A percentile compares a stretch with the other conserved stretches of the same genome.
Conservation (phyloP, 2,329 filamentous ascomycete genomes). For the Dactylellina haptotyla region DNA sequence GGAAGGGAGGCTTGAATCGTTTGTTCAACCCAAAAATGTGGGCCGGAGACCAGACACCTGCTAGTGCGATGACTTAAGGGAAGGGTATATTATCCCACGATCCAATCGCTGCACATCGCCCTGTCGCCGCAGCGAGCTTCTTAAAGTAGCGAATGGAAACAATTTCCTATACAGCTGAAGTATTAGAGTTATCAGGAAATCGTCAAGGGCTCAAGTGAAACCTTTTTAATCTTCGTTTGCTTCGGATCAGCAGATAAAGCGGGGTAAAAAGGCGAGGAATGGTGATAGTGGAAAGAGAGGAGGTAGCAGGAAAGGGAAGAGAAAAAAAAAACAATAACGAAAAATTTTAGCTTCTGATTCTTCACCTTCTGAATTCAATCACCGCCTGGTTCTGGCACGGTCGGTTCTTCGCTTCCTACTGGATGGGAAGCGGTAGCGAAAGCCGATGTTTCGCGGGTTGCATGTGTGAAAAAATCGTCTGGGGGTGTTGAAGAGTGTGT, state of each 20-base stretch:
- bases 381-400: constrained; percentile 47
- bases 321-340: constrained; percentile 2
- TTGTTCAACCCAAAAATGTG: too few relatives aligned
- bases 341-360: constrained; percentile 24
- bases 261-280: constrained; percentile 27
- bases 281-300: not conserved
- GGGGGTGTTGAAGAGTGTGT: constrained; percentile 23
- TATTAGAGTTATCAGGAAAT: constrained; percentile 27
- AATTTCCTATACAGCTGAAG: constrained; percentile 9
- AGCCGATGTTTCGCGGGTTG: constrained; percentile 53
- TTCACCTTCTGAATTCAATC: constrained; percentile 53
- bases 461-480: constrained; percentile 32
- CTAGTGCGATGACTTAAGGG: constrained; percentile 17
- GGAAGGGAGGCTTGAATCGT: constrained; percentile 6
- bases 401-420: constrained; percentile 54
- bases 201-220: constrained; percentile 21
- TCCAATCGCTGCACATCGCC: constrained; percentile 14
- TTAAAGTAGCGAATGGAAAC: constrained; percentile 30
- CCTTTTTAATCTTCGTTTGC: constrained; percentile 16
- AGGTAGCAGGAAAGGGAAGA: not conserved
- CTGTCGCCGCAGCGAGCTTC: constrained; percentile 20
- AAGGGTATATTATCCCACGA: constrained; percentile 15
- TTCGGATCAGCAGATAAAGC: constrained; percentile 38
- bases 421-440: constrained; percentile 52
- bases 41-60: too few relatives aligned